phyloP scores from a whole-genome alignment of 257 asterid genomes.

The Solanum clarkiae region DNA sequence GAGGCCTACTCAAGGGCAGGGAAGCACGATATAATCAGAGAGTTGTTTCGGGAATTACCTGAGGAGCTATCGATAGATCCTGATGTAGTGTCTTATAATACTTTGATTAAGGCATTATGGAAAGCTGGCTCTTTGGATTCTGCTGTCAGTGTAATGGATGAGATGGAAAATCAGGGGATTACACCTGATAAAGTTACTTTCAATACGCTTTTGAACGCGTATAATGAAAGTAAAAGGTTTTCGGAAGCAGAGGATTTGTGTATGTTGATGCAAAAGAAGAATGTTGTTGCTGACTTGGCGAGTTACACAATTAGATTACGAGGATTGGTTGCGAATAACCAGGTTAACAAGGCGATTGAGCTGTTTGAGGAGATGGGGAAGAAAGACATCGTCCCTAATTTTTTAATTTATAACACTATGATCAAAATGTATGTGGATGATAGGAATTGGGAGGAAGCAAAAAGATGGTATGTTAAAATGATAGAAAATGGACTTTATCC shows the following conservation, averaged over 20 bases:
- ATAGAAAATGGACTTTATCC: slow-evolving; percentile 10
- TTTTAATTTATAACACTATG: slow-evolving; percentile 22
- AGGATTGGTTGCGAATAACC: slow-evolving; percentile 21
- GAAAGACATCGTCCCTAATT: slow-evolving; percentile 23
- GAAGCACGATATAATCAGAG: slow-evolving; percentile 7
- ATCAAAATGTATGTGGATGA: slow-evolving; percentile 25
- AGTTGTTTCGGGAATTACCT: slow-evolving; percentile 30
- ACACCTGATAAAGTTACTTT: slow-evolving; percentile 20
- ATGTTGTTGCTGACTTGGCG: slow-evolving; percentile 14
- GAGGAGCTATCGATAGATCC: slow-evolving; percentile 27
- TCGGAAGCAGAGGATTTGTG: slow-evolving; percentile 42
- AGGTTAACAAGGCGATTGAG: slow-evolving; percentile 20
- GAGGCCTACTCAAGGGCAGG: slow-evolving; percentile 23
- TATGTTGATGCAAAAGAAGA: slow-evolving; percentile 34
- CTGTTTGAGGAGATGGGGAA: slow-evolving; percentile 24
- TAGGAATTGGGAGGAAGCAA: slow-evolving; percentile 30
- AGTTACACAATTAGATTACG: slow-evolving; percentile 29
- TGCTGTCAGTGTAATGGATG: slow-evolving; percentile 26
- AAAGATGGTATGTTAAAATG: slow-evolving; percentile 26
- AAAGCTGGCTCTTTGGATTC: slow-evolving; percentile 22
- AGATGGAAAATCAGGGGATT: slow-evolving; percentile 24
- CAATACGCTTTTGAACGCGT: slow-evolving; percentile 19
- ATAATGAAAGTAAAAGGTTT: slow-evolving; percentile 6
- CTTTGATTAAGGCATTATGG: slow-evolving; percentile 25
- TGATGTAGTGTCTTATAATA: slow-evolving; percentile 29